Conservation (phyloP, 2,329 filamentous ascomycete species). For the Raffaelea albimanens region DNA sequence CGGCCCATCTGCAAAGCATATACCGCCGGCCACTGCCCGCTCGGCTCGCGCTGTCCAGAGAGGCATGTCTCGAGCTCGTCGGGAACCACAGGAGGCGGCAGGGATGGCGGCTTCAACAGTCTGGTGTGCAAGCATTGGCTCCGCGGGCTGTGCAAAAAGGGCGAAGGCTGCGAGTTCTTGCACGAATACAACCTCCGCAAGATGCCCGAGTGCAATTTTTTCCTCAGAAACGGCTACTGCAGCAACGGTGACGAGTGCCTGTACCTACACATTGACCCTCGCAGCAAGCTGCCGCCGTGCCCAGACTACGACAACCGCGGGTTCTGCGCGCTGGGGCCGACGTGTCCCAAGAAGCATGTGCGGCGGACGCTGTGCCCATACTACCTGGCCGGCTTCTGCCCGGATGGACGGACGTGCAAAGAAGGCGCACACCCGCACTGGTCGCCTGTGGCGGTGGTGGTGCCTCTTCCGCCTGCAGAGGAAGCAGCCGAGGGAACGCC, state of each 20-base stretch:
- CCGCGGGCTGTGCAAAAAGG: conserved; percentile 94
- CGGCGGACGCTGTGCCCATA: conserved; percentile 68
- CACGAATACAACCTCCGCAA: conserved; percentile 98
- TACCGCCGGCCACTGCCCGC: conserved; percentile 69
- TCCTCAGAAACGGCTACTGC: conserved; percentile 86
- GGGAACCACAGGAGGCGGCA: conserved; percentile 19
- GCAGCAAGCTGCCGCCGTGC: conserved; percentile 69
- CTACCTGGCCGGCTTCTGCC: conserved; percentile 92
- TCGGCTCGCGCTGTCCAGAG: conserved; percentile 76
- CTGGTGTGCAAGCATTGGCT: conserved; percentile 99
- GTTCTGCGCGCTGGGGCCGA: conserved; percentile 84
- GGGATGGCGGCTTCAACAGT: conserved; percentile 53
- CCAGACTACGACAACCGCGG: conserved; percentile 91
- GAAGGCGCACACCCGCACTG: conserved; percentile 77
- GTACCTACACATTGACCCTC: conserved; percentile 81
- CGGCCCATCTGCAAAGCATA: conserved; percentile 80
- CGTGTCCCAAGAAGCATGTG: conserved; percentile 83
- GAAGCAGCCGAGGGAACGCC: conserved; percentile 33
- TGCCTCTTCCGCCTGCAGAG: conserved; percentile 19
- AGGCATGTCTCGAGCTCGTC: conserved; percentile 52
- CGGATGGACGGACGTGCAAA: conserved; percentile 65
- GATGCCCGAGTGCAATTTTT: conserved; percentile 98
- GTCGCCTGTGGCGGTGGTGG: conserved; percentile 46
- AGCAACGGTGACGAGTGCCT: conserved; percentile 95
- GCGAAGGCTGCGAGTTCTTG: conserved; percentile 90